These are phyloP conservation scores for Rhinocladiella similis DNA, from an alignment of 2,329 filamentous ascomycete genomes.

Conservation along the genomic window DNA sequence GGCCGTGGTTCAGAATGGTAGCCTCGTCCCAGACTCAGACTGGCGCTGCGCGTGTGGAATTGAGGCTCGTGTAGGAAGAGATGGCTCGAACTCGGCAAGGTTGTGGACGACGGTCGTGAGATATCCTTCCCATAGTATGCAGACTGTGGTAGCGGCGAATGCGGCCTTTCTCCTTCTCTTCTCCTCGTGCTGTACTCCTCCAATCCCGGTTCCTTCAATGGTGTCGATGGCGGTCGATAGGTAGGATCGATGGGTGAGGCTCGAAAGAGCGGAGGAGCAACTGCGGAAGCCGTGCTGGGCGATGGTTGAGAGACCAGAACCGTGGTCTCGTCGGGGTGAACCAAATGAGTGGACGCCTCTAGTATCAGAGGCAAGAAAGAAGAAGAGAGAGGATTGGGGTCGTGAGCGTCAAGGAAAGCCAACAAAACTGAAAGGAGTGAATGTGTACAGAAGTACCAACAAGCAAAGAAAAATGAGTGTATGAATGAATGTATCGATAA, in stretches of 20 bases:
- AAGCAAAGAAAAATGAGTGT: background rate
- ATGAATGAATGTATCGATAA: constrained; percentile 10
- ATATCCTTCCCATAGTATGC: constrained; percentile 47
- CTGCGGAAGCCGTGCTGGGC: constrained; percentile 56
- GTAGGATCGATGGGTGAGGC: constrained; percentile 57
- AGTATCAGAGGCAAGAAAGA: background rate
- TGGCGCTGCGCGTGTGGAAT: constrained; percentile 40
- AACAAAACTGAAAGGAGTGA: constrained; percentile 6
- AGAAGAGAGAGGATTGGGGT: background rate
- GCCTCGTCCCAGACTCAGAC: constrained; percentile 38
- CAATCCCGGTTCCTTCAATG: constrained; percentile 48
- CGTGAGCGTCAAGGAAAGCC: background rate
- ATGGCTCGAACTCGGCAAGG: constrained; percentile 46
- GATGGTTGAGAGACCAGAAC: constrained; percentile 32
- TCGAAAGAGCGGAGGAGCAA: constrained; percentile 60
- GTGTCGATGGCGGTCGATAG: constrained; percentile 41
- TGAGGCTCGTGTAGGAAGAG: constrained; percentile 37
- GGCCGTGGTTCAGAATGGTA: constrained; percentile 30
- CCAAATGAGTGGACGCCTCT: constrained; percentile 8
- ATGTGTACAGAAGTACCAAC: background rate
- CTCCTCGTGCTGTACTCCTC: constrained; percentile 41
- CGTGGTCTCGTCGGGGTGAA: constrained; percentile 24
- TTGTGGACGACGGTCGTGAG: constrained; percentile 55
- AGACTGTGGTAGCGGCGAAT: constrained; percentile 48
- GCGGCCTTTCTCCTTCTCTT: constrained; percentile 43